Evolutionary conservation across 2,329 filamentous ascomycete genomes (phyloP).

Genomic region (Penicillium digitatum): DNA sequence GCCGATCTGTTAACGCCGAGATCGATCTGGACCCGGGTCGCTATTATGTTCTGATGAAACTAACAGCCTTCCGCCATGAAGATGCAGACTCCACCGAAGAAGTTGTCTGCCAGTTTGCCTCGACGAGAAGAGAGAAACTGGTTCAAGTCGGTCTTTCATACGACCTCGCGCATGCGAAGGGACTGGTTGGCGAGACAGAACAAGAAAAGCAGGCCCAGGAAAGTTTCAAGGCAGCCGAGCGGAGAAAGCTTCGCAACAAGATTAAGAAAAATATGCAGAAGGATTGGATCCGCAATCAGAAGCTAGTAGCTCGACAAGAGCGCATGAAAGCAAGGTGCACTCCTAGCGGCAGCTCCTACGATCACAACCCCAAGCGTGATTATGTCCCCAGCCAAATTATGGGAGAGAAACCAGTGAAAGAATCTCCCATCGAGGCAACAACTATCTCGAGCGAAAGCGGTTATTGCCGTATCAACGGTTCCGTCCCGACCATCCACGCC

Average conservation of each 20-base stretch:
- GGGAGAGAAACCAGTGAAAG: slow-evolving; percentile 20
- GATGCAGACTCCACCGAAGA: slow-evolving; percentile 59
- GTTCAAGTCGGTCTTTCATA: slow-evolving; percentile 47
- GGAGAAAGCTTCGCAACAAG: slow-evolving; percentile 37
- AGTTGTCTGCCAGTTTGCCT: slow-evolving; percentile 62
- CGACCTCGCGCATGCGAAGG: slow-evolving; percentile 47
- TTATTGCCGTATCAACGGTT: slow-evolving; percentile 16
- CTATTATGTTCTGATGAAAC: slow-evolving; percentile 71
- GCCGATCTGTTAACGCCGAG: slow-evolving; percentile 71
- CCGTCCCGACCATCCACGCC: slow-evolving; percentile 28
- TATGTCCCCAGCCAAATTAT: slow-evolving; percentile 19
- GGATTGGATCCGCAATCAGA: slow-evolving; percentile 41
- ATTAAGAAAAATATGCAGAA: slow-evolving; percentile 40
- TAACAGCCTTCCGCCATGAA: slow-evolving; percentile 60
- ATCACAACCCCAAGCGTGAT: slow-evolving; percentile 2
- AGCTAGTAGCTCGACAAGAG: slow-evolving; percentile 31
- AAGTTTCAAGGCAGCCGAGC: slow-evolving; percentile 30
- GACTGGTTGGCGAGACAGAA: slow-evolving; percentile 39
- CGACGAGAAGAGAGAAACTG: slow-evolving; percentile 66
- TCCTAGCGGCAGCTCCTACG: slow-evolving; percentile 7
- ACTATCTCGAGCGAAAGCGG: slow-evolving; percentile 21
- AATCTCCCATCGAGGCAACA: slow-evolving; percentile 27
- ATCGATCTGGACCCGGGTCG: slow-evolving; percentile 68
- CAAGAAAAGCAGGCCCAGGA: slow-evolving; percentile 34
- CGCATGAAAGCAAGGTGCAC: slow-evolving; percentile 29